phyloP scores from a whole-genome alignment of 192 early-diverging fungal genomes.

The Dispira parvispora region DNA sequence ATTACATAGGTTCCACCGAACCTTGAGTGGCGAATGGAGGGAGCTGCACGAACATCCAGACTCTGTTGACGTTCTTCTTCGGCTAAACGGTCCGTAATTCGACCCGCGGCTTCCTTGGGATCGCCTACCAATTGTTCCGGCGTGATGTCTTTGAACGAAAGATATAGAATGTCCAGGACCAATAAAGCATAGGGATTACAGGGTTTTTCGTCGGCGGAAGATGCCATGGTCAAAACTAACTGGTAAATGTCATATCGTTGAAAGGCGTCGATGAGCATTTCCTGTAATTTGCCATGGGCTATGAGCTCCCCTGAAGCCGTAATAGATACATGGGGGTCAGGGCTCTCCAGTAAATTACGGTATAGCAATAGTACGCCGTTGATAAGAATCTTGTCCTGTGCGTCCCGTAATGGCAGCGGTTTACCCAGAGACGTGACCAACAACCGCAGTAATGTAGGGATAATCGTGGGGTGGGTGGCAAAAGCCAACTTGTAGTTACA shows the following conservation, averaged over 20 bases:
- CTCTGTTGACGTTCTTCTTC: slow-evolving; percentile 16
- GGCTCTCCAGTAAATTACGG: slow-evolving; percentile 67
- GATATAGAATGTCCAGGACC: slow-evolving; percentile 26
- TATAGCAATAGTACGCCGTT: slow-evolving; percentile 50
- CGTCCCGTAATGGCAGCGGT: slow-evolving; percentile 5
- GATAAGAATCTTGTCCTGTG: slow-evolving; percentile 21
- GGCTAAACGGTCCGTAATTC: slow-evolving; percentile 12
- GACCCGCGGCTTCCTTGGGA: neutral
- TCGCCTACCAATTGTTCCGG: neutral
- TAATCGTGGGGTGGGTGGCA: slow-evolving; percentile 15
- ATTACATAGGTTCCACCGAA: slow-evolving; percentile 53
- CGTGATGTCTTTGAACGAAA: slow-evolving; percentile 17
- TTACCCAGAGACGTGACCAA: slow-evolving; percentile 17
- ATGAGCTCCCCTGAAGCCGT: slow-evolving; percentile 34
- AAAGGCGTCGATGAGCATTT: slow-evolving; percentile 34
- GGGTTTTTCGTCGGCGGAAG: slow-evolving; percentile 37
- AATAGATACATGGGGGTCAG: slow-evolving; percentile 42
- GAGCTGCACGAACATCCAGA: neutral
- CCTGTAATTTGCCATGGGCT: slow-evolving; percentile 45
- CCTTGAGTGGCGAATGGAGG: slow-evolving; percentile 35
- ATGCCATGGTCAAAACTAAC: slow-evolving; percentile 54
- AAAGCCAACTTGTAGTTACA: slow-evolving; percentile 62
- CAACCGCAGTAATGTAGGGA: slow-evolving; percentile 17
- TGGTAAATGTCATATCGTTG: slow-evolving; percentile 43
- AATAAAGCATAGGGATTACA: slow-evolving; percentile 22